Conservation (phyloP, 1,139 yeast species). For the Citeromyces hawaiiensis region DNA sequence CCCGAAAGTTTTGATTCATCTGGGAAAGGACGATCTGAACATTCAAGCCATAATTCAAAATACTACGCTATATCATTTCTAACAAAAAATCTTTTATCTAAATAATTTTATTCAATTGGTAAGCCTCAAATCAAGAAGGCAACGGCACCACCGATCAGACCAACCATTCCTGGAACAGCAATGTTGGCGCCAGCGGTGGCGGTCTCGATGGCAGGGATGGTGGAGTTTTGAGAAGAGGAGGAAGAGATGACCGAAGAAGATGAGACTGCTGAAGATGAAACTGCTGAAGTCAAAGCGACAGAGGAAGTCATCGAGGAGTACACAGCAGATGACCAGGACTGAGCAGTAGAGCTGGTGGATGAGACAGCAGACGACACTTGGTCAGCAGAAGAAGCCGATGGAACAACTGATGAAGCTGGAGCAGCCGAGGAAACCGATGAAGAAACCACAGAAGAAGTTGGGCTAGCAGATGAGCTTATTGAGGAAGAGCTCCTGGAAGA, state of each 20-base stretch:
- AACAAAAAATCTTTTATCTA: neutral
- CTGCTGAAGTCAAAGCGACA: neutral
- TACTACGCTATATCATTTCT: too few species aligned
- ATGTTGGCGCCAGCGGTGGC: constrained; percentile 7
- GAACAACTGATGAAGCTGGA: constrained; percentile 7
- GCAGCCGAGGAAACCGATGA: constrained; percentile 9
- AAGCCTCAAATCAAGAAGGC: constrained; percentile 11
- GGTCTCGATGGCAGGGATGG: constrained; percentile 5
- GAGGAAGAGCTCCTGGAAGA: constrained; percentile 15
- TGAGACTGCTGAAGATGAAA: constrained; percentile 6
- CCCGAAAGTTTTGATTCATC: neutral
- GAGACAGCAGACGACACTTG: constrained; percentile 8
- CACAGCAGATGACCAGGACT: too few species aligned
- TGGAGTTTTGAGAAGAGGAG: constrained; percentile 2
- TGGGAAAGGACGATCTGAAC: too few species aligned
- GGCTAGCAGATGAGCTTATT: constrained; percentile 13
- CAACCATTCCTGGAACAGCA: constrained; percentile 8
- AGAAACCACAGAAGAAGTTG: constrained; percentile 14
- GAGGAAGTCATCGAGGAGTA: constrained; percentile 2
- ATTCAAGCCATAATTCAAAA: too few species aligned
- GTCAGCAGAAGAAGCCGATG: constrained; percentile 6
- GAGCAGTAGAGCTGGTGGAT: constrained; percentile 6
- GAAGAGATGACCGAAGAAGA: constrained; percentile 8
- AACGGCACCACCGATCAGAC: constrained; percentile 10
- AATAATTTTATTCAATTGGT: neutral